Conservation (phyloP, 768 basidiomycete genomes). For the Tulasnella sp. region DNA sequence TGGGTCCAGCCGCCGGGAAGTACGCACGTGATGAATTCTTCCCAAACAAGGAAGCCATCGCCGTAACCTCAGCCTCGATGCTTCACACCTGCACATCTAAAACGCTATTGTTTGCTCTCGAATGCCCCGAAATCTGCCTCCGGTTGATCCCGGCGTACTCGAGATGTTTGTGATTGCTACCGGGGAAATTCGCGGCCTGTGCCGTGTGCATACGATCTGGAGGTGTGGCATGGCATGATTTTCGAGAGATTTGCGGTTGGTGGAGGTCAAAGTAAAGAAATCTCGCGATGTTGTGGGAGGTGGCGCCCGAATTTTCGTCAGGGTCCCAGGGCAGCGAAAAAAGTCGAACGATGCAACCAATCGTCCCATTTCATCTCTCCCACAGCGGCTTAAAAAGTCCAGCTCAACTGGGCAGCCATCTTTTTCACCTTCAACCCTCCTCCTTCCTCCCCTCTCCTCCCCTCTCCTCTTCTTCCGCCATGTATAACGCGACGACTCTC, state of each 20-base stretch:
- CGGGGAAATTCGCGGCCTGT: too few relatives aligned
- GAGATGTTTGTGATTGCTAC: too few relatives aligned
- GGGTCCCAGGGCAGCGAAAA: slow-evolving; percentile 5
- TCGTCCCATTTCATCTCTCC: slow-evolving; percentile 5
- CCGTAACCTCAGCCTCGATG: too few relatives aligned
- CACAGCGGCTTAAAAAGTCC: neutral
- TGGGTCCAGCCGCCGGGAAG: too few relatives aligned
- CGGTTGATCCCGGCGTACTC: too few relatives aligned
- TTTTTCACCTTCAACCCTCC: neutral
- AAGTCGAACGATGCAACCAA: slow-evolving; percentile 8
- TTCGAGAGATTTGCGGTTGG: neutral
- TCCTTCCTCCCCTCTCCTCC: neutral
- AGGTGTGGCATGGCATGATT: neutral
- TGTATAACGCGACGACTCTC: slow-evolving; percentile 25
- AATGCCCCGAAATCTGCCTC: too few relatives aligned
- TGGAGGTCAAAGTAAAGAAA: neutral
- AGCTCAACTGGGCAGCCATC: neutral
- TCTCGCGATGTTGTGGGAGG: neutral
- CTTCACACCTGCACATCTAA: too few relatives aligned
- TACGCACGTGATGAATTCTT: too few relatives aligned
- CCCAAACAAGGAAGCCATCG: too few relatives aligned
- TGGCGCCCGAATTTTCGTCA: slow-evolving; percentile 5
- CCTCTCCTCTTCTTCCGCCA: neutral
- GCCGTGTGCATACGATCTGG: too few relatives aligned
- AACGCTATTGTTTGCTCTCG: too few relatives aligned